Evolutionary conservation across 2,329 filamentous ascomycete species (phyloP).

Genomic region (Diaporthe sp.): DNA sequence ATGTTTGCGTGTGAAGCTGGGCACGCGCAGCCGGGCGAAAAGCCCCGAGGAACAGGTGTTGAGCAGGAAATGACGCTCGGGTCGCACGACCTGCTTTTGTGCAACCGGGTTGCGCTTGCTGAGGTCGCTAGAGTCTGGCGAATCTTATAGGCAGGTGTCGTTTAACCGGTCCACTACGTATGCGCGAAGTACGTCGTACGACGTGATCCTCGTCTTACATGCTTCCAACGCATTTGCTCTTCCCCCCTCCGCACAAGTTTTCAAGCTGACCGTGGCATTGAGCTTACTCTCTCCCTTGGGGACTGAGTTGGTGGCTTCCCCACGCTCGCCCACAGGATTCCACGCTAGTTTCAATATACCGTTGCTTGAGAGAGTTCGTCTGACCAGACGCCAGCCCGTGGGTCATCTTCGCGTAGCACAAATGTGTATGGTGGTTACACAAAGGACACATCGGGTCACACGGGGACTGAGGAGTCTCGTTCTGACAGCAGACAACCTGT

Average conservation of each 20-base stretch:
- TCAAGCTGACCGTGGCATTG: constrained; percentile 28
- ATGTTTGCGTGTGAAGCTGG: neutral
- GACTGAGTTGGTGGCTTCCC: neutral
- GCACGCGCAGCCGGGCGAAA: neutral
- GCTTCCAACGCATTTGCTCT: constrained; percentile 30
- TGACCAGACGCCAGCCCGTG: neutral
- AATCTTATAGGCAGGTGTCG: constrained; percentile 18
- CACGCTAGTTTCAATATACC: constrained; percentile 1
- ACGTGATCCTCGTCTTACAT: constrained; percentile 29
- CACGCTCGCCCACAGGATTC: constrained; percentile 15
- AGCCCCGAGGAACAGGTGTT: neutral
- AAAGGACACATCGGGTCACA: neutral
- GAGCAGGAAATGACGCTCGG: constrained; percentile 25
- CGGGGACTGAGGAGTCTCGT: neutral
- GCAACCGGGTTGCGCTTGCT: constrained; percentile 38
- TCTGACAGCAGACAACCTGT: constrained; percentile 6
- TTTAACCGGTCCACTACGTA: constrained; percentile 28
- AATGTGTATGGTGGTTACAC: constrained; percentile 4
- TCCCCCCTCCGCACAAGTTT: constrained; percentile 4
- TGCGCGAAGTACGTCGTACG: constrained; percentile 24
- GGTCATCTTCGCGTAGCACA: constrained; percentile 30
- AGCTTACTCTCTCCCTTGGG: neutral
- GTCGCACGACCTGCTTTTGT: constrained; percentile 20
- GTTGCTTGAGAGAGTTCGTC: constrained; percentile 20
- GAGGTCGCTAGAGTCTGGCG: constrained; percentile 9